Conservation (phyloP, 768 basidiomycete genomes). For the Collybia sordida region DNA sequence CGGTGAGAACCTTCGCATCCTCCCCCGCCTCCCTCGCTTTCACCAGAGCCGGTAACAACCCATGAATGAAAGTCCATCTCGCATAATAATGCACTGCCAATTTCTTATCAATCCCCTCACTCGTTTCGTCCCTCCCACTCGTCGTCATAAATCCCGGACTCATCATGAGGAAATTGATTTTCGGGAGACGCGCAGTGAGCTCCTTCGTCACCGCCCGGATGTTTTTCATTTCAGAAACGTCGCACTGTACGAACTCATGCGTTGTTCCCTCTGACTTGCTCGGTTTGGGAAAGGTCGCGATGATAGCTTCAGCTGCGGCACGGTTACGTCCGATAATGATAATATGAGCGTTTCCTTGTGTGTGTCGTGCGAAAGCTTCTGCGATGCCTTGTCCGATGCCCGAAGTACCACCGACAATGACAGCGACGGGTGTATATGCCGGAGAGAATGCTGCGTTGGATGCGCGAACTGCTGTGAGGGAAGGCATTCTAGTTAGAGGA, state of each 20-base stretch:
- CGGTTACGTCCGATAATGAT: constrained; percentile 54
- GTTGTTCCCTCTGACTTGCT: constrained; percentile 6
- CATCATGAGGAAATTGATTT: constrained; percentile 54
- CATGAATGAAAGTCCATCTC: constrained; percentile 47
- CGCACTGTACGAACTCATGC: constrained; percentile 53
- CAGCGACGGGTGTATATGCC: constrained; percentile 26
- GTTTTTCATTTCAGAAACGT: constrained; percentile 50
- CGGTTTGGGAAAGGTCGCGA: constrained; percentile 40
- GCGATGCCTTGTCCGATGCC: constrained; percentile 52
- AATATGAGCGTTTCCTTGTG: constrained; percentile 51
- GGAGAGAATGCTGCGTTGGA: constrained; percentile 31
- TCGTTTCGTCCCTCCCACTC: constrained; percentile 37
- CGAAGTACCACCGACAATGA: constrained; percentile 46
- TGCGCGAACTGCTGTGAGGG: constrained; percentile 1
- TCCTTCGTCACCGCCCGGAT: constrained; percentile 31
- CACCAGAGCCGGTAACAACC: constrained; percentile 42
- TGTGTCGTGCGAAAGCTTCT: constrained; percentile 41
- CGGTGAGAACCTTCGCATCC: constrained; percentile 48
- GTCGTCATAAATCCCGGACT: constrained; percentile 41
- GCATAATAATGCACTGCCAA: constrained; percentile 45
- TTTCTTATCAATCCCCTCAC: constrained; percentile 44
- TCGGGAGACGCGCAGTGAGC: constrained; percentile 31
- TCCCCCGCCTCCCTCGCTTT: constrained; percentile 45
- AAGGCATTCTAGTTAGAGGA: neutral
- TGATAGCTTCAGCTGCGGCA: constrained; percentile 43